These are phyloP conservation scores for Clausena lansium DNA, from an alignment of 345 rosid species.

Conservation along the genomic window DNA sequence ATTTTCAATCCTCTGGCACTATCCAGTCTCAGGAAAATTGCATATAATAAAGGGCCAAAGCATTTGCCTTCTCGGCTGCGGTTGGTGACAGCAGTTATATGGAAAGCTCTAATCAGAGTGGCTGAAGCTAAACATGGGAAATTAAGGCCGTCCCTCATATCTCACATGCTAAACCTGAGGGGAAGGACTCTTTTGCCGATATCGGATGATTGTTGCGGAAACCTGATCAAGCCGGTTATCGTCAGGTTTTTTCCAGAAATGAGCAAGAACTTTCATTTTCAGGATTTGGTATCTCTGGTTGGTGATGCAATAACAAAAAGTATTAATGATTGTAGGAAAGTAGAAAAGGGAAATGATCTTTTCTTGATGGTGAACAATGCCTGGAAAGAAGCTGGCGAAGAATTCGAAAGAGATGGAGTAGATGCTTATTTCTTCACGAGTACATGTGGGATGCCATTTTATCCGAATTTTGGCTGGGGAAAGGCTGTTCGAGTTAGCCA, in stretches of 20 bases:
- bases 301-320: not conserved
- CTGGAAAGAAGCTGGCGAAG: not conserved
- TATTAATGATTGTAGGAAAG: not conserved
- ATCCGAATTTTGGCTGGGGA: conserved; percentile 36
- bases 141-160: conserved; percentile 9
- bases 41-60: too few species aligned
- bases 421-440: conserved; percentile 23
- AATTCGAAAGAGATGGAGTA: not conserved
- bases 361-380: not conserved
- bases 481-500: conserved; percentile 20
- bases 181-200: conserved; percentile 11
- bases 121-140: conserved; percentile 8
- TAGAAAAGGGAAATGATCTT: not conserved
- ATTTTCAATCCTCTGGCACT: not conserved
- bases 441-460: conserved; percentile 20
- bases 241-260: not conserved
- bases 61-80: not conserved
- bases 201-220: conserved; percentile 10
- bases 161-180: conserved; percentile 9
- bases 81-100: not conserved
- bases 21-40: not conserved
- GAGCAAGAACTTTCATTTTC: not conserved
- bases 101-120: conserved; percentile 16
- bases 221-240: not conserved
- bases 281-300: not conserved